Conservation (phyloP, 1,284 basidiomycete genomes). For the Rhodotorula sp. region DNA sequence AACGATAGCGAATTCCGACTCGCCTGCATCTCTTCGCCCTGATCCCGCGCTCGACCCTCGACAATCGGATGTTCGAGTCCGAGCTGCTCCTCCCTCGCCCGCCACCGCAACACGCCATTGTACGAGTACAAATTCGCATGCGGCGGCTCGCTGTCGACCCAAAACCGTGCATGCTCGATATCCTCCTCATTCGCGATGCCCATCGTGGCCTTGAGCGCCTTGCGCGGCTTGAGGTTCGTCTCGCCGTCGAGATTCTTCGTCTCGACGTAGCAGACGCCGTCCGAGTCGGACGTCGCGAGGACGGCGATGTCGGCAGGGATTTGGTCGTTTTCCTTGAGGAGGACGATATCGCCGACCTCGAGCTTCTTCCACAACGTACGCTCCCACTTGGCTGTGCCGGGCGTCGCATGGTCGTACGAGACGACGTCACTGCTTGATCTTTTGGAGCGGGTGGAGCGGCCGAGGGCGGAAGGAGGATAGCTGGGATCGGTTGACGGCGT, state of each 20-base stretch:
- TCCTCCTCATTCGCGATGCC: conserved; percentile 83
- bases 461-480: conserved; percentile 16
- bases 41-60: conserved; percentile 43
- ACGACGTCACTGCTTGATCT: conserved; percentile 61
- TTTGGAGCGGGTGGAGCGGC: conserved; percentile 1
- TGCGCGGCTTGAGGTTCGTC: conserved; percentile 89
- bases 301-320: conserved; percentile 93
- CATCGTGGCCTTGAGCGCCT: conserved; percentile 72
- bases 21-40: conserved; percentile 47
- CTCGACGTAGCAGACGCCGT: conserved; percentile 52
- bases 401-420: conserved; percentile 67
- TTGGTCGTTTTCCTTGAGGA: conserved; percentile 89
- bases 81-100: conserved; percentile 37
- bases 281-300: conserved; percentile 61
- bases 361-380: conserved; percentile 98
- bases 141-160: conserved; percentile 88
- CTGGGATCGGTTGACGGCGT: neutral
- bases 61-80: conserved; percentile 43
- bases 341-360: conserved; percentile 92
- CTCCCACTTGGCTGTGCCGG: conserved; percentile 83
- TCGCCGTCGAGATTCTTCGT: conserved; percentile 77
- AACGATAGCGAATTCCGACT: neutral
- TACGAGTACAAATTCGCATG: conserved; percentile 91
- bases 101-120: conserved; percentile 70
- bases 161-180: conserved; percentile 78